phyloP scores from a whole-genome alignment of 148 eudicot genomes.

The Rhododendron henanense region DNA sequence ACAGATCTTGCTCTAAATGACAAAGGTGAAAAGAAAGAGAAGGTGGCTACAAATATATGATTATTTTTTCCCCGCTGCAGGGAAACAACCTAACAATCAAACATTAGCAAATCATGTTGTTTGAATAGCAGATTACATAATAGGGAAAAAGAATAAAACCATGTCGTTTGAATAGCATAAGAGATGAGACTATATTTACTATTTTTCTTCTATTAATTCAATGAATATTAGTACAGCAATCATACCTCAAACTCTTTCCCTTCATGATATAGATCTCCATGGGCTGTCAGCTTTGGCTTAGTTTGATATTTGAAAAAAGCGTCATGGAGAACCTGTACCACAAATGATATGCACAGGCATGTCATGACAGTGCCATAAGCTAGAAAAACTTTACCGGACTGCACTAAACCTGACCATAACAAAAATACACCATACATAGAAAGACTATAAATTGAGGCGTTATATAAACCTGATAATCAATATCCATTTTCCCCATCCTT shows the following conservation, averaged over 20 bases:
- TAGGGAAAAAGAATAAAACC: not conserved
- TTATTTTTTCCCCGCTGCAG: not conserved
- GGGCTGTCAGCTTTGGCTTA: constrained; percentile 79
- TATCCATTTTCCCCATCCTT: constrained; percentile 99
- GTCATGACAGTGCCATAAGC: not conserved
- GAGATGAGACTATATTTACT: not conserved
- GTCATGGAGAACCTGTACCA: constrained; percentile 96
- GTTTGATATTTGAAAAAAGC: constrained; percentile 96
- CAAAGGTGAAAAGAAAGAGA: not conserved
- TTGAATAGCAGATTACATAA: not conserved
- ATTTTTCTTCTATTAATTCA: not conserved
- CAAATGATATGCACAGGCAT: constrained; percentile 4
- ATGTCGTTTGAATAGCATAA: not conserved
- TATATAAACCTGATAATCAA: constrained; percentile 80
- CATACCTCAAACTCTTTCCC: constrained; percentile 97
- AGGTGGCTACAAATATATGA: not conserved
- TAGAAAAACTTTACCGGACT: constrained; percentile 5
- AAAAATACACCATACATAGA: not conserved
- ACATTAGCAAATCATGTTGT: not conserved
- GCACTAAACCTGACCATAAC: constrained; percentile 43
- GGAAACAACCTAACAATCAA: not conserved
- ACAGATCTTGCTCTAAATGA: not conserved
- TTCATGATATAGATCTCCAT: constrained; percentile 91
- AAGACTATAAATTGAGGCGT: not conserved
- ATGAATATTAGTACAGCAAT: not conserved